Conservation (phyloP, 257 asterid species). For the Hygrophila difformis region DNA sequence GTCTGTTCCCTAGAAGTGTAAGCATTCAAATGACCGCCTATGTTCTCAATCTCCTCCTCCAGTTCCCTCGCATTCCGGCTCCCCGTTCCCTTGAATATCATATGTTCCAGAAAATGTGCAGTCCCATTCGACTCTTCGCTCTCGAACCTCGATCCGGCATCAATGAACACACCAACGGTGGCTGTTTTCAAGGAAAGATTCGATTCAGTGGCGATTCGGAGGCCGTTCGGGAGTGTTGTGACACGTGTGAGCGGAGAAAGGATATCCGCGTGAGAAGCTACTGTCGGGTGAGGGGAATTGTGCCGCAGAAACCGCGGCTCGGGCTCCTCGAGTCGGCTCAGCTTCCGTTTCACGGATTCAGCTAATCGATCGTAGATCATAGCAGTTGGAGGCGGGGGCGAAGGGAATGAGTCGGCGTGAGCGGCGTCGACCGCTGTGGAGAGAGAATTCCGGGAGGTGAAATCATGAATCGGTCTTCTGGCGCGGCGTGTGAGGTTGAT, state of each 20-base stretch:
- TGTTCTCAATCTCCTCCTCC: constrained; percentile 97
- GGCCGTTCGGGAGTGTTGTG: constrained; percentile 82
- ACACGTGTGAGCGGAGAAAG: constrained; percentile 58
- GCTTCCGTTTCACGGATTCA: constrained; percentile 55
- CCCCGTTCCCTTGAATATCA: constrained; percentile 95
- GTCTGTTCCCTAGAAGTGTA: constrained; percentile 96
- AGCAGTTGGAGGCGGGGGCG: constrained; percentile 60
- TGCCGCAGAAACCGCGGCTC: constrained; percentile 58
- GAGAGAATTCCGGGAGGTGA: constrained; percentile 23
- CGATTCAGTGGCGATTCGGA: constrained; percentile 87
- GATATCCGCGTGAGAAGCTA: constrained; percentile 53
- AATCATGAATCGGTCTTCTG: constrained; percentile 18
- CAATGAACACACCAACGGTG: constrained; percentile 91
- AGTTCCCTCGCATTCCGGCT: constrained; percentile 49
- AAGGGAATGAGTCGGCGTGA: constrained; percentile 25
- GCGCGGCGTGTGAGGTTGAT: constrained; percentile 43
- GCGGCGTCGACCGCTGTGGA: constrained; percentile 44
- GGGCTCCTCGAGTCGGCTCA: constrained; percentile 51
- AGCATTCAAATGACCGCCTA: constrained; percentile 96
- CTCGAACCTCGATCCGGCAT: constrained; percentile 92
- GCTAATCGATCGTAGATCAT: constrained; percentile 90
- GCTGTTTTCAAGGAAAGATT: constrained; percentile 55
- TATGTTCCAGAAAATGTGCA: constrained; percentile 90
- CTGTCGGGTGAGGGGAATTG: constrained; percentile 60
- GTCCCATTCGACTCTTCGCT: constrained; percentile 74